A percentile compares a stretch with the other conserved stretches of the same genome.
These are phyloP conservation scores for Gentiana straminea DNA, from an alignment of 257 asterid genomes.

Conservation along the genomic window DNA sequence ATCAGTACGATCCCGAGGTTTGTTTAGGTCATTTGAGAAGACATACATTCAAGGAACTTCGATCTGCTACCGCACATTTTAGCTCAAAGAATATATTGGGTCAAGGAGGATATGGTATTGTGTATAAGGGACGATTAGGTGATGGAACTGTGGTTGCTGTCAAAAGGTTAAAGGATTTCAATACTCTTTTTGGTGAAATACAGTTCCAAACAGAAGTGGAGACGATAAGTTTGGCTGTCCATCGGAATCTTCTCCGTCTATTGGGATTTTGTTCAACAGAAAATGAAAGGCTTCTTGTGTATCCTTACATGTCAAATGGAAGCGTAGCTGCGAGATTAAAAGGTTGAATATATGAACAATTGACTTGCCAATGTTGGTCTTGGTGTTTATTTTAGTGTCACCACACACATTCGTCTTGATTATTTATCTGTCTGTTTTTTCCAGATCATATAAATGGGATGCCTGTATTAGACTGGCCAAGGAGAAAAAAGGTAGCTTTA, in stretches of 20 bases:
- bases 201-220: slow-evolving; percentile 93
- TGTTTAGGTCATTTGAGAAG: slow-evolving; percentile 77
- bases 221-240: slow-evolving; percentile 67
- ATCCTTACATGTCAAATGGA: too few species aligned
- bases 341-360: too few species aligned
- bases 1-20: slow-evolving; percentile 84
- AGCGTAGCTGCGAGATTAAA: slow-evolving; percentile 76
- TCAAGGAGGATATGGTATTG: slow-evolving; percentile 90
- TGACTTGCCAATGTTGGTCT: too few species aligned
- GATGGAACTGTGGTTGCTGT: slow-evolving; percentile 76
- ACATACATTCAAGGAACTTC: slow-evolving; percentile 72
- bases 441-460: slow-evolving; percentile 30
- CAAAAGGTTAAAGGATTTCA: slow-evolving; percentile 66
- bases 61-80: slow-evolving; percentile 53
- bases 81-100: slow-evolving; percentile 57
- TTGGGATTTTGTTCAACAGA: slow-evolving; percentile 78
- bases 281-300: slow-evolving; percentile 63
- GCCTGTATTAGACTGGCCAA: slow-evolving; percentile 62
- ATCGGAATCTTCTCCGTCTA: slow-evolving; percentile 59
- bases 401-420: too few species aligned
- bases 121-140: slow-evolving; percentile 63
- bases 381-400: too few species aligned
- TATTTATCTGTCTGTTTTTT: slow-evolving; percentile 3
- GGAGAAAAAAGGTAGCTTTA: slow-evolving; percentile 62
- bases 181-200: slow-evolving; percentile 85